phyloP scores from a whole-genome alignment of 257 asterid species.

The Misopates orontium region DNA sequence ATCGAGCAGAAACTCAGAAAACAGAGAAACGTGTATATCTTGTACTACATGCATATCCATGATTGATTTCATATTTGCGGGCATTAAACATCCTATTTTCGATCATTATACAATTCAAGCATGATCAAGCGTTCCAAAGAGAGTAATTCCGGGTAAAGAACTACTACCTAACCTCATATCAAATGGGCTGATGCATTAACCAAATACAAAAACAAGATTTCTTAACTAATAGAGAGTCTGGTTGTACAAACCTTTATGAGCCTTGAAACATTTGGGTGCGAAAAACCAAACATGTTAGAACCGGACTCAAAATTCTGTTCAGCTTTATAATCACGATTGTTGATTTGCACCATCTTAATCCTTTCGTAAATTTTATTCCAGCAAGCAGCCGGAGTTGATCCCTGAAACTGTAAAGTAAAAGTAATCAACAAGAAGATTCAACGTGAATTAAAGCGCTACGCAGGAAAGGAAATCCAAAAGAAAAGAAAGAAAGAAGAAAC shows the following conservation, averaged over 20 bases:
- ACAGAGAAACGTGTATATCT: not conserved
- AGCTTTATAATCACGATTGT: slow-evolving; percentile 43
- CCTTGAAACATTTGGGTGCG: slow-evolving; percentile 72
- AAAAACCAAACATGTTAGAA: slow-evolving; percentile 76
- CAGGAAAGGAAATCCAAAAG: not conserved
- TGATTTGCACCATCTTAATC: slow-evolving; percentile 56
- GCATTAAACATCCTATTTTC: not conserved
- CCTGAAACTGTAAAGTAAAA: slow-evolving; percentile 62
- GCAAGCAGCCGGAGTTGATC: slow-evolving; percentile 81
- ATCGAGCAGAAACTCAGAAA: not conserved
- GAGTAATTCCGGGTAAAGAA: not conserved
- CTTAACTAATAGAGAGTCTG: slow-evolving; percentile 16
- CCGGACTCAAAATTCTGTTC: slow-evolving; percentile 68
- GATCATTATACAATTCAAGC: slow-evolving; percentile 7
- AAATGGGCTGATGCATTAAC: slow-evolving; percentile 15
- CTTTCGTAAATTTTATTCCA: slow-evolving; percentile 80
- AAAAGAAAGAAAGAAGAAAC: not conserved
- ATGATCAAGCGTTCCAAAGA: slow-evolving; percentile 15
- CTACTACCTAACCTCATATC: slow-evolving; percentile 2
- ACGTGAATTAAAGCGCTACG: slow-evolving; percentile 19
- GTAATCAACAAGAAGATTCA: slow-evolving; percentile 18
- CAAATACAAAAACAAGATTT: slow-evolving; percentile 18
- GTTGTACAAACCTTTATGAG: slow-evolving; percentile 62
- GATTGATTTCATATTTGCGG: slow-evolving; percentile 7
- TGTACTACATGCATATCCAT: slow-evolving; percentile 9